Percentiles rank a stretch among this genome's conserved stretches.
Conservation (phyloP, 345 rosid genomes). For the Aquilaria yunnanensis region DNA sequence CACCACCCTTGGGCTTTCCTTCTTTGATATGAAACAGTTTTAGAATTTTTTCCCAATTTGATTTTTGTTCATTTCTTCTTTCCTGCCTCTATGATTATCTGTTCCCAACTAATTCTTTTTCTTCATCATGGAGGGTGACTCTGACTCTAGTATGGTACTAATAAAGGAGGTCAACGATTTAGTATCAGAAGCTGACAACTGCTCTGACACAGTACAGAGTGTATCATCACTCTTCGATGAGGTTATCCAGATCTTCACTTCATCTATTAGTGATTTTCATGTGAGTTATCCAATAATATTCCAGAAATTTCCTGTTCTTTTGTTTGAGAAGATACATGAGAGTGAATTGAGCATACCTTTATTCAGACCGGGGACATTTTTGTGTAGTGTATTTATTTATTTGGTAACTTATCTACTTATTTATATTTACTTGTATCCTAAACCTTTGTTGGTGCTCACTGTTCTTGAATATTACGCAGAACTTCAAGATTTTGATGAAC, state of each 20-base stretch:
- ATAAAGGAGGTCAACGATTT: slow-evolving; percentile 52
- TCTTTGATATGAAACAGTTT: too few species aligned
- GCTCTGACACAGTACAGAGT: slow-evolving; percentile 36
- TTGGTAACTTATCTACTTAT: too few species aligned
- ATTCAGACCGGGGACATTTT: too few species aligned
- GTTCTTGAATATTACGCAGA: slow-evolving; percentile 34
- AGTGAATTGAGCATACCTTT: too few species aligned
- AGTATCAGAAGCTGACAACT: slow-evolving; percentile 39
- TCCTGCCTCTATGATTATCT: background rate
- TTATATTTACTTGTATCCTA: background rate
- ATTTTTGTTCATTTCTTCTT: too few species aligned
- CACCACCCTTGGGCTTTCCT: too few species aligned
- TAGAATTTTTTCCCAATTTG: too few species aligned
- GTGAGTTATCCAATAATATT: slow-evolving; percentile 41
- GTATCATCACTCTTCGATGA: slow-evolving; percentile 49
- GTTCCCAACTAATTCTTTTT: slow-evolving; percentile 14
- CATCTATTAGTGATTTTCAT: slow-evolving; percentile 27
- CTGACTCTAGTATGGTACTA: slow-evolving; percentile 32
- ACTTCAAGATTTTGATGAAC: slow-evolving; percentile 39
- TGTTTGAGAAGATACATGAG: too few species aligned
- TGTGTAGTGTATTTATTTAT: too few species aligned
- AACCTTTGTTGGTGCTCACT: slow-evolving; percentile 7
- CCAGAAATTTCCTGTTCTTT: too few species aligned
- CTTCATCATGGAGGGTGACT: slow-evolving; percentile 26
- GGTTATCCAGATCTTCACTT: slow-evolving; percentile 47